Conservation (phyloP, 371 early-diverging fungal genomes). For the Capniomyces stellatus region DNA sequence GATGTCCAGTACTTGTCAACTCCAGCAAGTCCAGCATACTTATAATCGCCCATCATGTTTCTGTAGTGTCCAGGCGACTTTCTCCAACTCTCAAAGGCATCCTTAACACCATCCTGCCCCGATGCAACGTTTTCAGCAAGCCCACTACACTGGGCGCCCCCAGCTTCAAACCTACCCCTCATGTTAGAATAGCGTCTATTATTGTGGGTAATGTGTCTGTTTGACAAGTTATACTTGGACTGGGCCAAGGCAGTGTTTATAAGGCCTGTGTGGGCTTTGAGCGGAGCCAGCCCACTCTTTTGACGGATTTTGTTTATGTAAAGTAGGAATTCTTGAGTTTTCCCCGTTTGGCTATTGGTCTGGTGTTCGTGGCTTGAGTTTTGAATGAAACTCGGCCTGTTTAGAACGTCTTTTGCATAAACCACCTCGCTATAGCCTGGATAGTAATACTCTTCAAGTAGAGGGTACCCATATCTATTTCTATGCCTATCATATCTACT, state of each 20-base stretch:
- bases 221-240: conserved; percentile 17
- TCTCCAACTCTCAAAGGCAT: conserved; percentile 25
- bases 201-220: conserved; percentile 12
- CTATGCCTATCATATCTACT: too few species aligned
- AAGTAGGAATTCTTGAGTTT: too few species aligned
- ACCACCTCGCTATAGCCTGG: too few species aligned
- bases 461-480: too few species aligned
- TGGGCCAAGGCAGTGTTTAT: conserved; percentile 14
- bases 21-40: neutral
- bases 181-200: neutral
- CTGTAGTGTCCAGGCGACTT: conserved; percentile 26
- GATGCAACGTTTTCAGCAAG: conserved; percentile 29
- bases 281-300: neutral
- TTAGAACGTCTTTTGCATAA: too few species aligned
- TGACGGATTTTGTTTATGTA: neutral
- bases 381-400: too few species aligned
- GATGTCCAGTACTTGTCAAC: conserved; percentile 1
- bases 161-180: neutral
- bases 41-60: conserved; percentile 21
- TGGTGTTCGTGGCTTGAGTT: too few species aligned
- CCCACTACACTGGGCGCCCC: conserved; percentile 7
- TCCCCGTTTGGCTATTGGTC: too few species aligned
- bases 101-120: conserved; percentile 10
- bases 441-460: too few species aligned
- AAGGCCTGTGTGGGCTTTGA: neutral